Evolutionary conservation across 306 rosid genomes (phyloP), one percentile per base, ranked within the genome.

Genomic region (Castanospermum australe): DNA sequence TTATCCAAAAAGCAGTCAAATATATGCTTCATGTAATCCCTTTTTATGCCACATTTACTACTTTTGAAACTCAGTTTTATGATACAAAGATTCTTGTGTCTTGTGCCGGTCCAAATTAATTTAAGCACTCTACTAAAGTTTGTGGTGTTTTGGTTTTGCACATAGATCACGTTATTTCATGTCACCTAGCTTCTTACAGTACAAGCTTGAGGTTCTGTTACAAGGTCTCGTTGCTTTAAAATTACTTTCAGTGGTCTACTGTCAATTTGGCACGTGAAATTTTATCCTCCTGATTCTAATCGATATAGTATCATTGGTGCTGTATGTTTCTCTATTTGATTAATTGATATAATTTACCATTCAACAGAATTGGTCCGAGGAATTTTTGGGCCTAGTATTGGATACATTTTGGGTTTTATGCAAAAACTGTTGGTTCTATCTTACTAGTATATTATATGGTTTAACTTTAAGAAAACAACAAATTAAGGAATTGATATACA

Each of bases 1-100:
- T 21, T 48, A 57, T 83, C 78, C 41, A 70, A 92, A 81, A 83
- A 17, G 80, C 76, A 60, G 77, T 10, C 84, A 55, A 85, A 84
- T 87, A 79, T 81, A 75, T 17, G 91, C 96, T 44, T 92, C 98
- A 84, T 91, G 99, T 92, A 83, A 87, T 84, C 71, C 66, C 54
- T 79, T 86, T 67, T 74, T 55, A 36, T 71, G 35, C 75, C 42
- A 32, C 35, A 35, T 74, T 30, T 80, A 6, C 41, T 67, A 22
- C 50, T 38, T 47, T 62, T 54, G 8, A 59, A 59, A 20, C 44
- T 76, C 52, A 15, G 28, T n/a, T 63, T 64, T 45, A 9, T 52
- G 45, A 36, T 54, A 47, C 56, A 24, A 60, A 48, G 25, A 41
- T 59, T 32, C 11, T 4, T 21, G 63, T 67, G 62, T 67, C 42